These are phyloP conservation scores for Eucalyptus coolabah DNA, from an alignment of 345 rosid genomes.

Conservation along the genomic window DNA sequence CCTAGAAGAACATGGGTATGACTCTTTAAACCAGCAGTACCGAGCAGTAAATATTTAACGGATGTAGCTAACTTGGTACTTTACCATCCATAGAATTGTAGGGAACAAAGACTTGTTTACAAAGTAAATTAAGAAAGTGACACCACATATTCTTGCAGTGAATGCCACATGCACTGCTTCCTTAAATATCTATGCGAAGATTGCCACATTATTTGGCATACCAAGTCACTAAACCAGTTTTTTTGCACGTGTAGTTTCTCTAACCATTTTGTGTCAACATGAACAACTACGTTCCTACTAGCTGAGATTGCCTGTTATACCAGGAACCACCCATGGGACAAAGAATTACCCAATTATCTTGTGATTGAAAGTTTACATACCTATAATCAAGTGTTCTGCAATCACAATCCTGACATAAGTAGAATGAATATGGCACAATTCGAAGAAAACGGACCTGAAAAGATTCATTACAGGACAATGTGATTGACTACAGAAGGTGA, in stretches of 20 bases:
- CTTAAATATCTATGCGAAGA: not conserved
- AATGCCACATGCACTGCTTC: not conserved
- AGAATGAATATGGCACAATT: slow-evolving; percentile 81
- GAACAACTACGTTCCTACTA: not conserved
- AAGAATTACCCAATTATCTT: not conserved
- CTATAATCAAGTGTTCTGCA: slow-evolving; percentile 80
- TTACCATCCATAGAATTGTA: not conserved
- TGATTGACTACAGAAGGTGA: slow-evolving; percentile 1
- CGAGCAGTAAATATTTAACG: not conserved
- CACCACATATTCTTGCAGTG: not conserved
- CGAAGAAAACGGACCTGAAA: slow-evolving; percentile 86
- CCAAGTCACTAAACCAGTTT: not conserved
- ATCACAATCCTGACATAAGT: slow-evolving; percentile 92
- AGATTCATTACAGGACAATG: not conserved
- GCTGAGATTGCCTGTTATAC: not conserved
- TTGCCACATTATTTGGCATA: not conserved
- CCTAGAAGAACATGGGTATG: not conserved
- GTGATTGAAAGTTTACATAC: slow-evolving; percentile 17
- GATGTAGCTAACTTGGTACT: not conserved
- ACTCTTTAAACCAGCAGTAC: not conserved
- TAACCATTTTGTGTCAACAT: not conserved
- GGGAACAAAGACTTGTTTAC: not conserved
- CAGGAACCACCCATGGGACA: not conserved
- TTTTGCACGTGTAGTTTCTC: not conserved
- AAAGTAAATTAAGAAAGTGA: not conserved